Percentiles rank a stretch among this genome's conserved stretches.
Conservation (phyloP, 148 eudicot genomes). For the Rhododendron kiyosumense region DNA sequence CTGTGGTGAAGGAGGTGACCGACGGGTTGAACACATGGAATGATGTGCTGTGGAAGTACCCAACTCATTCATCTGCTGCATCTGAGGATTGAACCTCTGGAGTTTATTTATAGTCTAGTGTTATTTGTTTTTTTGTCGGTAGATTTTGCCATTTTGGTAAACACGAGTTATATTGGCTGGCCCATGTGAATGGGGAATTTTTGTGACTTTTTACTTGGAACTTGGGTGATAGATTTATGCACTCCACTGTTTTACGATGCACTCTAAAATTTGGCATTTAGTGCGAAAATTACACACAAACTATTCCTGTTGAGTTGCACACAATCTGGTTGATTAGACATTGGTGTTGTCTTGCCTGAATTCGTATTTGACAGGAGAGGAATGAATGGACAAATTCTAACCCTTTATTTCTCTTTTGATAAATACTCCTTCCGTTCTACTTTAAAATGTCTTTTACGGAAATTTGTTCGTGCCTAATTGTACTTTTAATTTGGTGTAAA, state of each 20-base stretch:
- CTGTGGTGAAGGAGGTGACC: slow-evolving; percentile 25
- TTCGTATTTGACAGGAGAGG: no score
- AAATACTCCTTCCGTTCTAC: no score
- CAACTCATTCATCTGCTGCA: slow-evolving; percentile 17
- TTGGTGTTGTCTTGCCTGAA: no score
- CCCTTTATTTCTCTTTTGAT: no score
- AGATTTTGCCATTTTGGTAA: neutral
- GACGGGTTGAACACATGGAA: slow-evolving; percentile 21
- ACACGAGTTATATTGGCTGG: neutral
- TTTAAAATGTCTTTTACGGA: no score
- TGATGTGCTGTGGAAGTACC: slow-evolving; percentile 18
- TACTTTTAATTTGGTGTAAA: no score
- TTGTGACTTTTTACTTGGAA: neutral
- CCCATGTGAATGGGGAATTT: neutral
- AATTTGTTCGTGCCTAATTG: no score
- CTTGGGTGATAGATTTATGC: neutral
- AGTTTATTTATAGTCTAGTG: neutral
- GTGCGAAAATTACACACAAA: no score
- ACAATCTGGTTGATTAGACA: no score
- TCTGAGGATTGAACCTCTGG: slow-evolving; percentile 9
- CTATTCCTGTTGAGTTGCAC: no score
- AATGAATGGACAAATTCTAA: no score
- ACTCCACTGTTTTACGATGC: neutral
- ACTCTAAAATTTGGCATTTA: no score
- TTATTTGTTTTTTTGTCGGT: neutral